phyloP scores from a whole-genome alignment of 1,139 yeast genomes.

The Hyphopichia fennica region DNA sequence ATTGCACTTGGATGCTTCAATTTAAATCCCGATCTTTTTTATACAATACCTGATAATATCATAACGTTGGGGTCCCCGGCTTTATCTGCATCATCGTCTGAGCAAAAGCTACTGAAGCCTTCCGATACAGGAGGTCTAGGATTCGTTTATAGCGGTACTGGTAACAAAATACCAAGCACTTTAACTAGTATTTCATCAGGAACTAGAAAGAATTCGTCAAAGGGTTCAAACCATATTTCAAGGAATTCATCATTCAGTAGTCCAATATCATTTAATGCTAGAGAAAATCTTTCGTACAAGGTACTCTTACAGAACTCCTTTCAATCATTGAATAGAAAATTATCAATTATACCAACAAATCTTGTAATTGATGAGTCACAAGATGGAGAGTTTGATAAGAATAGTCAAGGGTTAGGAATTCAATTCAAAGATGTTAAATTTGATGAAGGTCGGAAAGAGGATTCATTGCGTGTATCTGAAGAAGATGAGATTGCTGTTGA shows the following conservation, averaged over 20 bases:
- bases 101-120: neutral
- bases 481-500: too few species aligned
- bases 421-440: constrained; percentile 33
- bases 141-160: constrained; percentile 1
- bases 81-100: neutral
- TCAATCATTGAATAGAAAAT: constrained; percentile 19
- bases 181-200: neutral
- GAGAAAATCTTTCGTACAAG: constrained; percentile 14
- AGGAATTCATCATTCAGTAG: constrained; percentile 30
- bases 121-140: neutral
- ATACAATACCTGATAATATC: constrained; percentile 12
- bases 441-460: constrained; percentile 9
- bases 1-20: constrained; percentile 33
- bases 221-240: constrained; percentile 14
- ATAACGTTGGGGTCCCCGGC: neutral
- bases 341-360: constrained; percentile 31
- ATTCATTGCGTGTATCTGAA: neutral
- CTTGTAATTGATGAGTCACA: constrained; percentile 16
- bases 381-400: neutral
- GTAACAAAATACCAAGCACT: neutral
- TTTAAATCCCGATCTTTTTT: constrained; percentile 24
- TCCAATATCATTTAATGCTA: constrained; percentile 20
- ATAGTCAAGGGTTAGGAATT: constrained; percentile 7
- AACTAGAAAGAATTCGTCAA: neutral
- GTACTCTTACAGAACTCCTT: constrained; percentile 10